Base-by-base conservation (phyloP, 495 filamentous ascomycete genomes). In the Platismatia glauca region DNA sequence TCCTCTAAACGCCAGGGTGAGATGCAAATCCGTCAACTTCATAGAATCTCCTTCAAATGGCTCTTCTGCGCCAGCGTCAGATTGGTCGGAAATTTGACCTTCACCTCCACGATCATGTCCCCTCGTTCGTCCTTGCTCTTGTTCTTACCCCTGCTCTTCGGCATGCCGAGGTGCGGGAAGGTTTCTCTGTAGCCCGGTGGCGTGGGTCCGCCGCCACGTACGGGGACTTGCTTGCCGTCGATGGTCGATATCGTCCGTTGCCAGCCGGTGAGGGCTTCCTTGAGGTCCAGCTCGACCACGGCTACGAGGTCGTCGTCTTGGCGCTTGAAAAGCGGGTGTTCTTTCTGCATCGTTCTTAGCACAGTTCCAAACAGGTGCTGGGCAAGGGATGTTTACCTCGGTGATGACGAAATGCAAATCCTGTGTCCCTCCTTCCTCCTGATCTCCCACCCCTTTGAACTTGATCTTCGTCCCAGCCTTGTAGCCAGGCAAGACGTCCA, bases 381-480 rank as follows among this genome's bases (percentile, higher is more conserved):
- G n/a, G 22, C 12, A 22, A 22, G 38, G 20, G 27, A 20, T 48
- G 75, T 86, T 75, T 85, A 95, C 91, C 87, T 97, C 92, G 69
- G 89, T 86, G 12, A 98, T 84, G 57, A 97, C 86, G 67, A 98
- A 91, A 72, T 96, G 92, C 52, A 98, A 73, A 76, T 98, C 95
- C 74, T 98, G 95, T 61, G 90, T 88, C n/a, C 92, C 92, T 35
- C 95, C 94, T 71, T 97, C 94, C 66, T 95, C 91, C 71, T 97
- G 91, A 73, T 97, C 95, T 2, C 95, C 94, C 37, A 97, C 89
- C 35, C 91, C 90, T 74, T 89, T 88, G 71, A 95, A 98, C 76
- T 96, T 95, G 68, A 98, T 95, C 81, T 97, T 98, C 64, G 90
- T 94, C 29, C 94, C 94, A 62, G 91, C 89, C 74, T 96, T 95